Base-by-base conservation (phyloP, 208 protist genomes). In the Polymyxa betae region DNA sequence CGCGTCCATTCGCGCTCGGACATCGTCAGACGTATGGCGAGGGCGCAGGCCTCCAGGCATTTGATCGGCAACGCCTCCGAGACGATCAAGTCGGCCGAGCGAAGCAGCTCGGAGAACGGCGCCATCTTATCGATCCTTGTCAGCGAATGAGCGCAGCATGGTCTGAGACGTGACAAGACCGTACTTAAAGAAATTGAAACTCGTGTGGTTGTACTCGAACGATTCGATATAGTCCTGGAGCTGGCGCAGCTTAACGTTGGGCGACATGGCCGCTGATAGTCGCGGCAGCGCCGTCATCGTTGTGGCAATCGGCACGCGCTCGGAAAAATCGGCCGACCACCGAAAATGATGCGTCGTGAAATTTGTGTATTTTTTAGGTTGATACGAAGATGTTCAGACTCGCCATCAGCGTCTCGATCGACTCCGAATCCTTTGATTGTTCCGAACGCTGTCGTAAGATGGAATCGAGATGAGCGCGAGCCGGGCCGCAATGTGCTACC, bases 131-230 rank as follows among this genome's bases (percentile, higher is more conserved):
- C n/a, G 72, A 82, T 82, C n/a, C 72, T 82, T 16, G 29, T 16
- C 20, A 66, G 54, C 20, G 20, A 66, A 29, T 66, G 54, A 16
- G 29, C 29, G 54, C 20, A 29, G 29, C 16, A 66, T 16, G 54
- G 54, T 66, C 29, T 66, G 54, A 66, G 29, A 66, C 54, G 20
- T 66, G 54, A 29, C 10, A 38, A 5, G 35, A 35, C 5, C 72
- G 5, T 5, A 82, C 72, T 16, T 5, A 43, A 82, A 82, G 72
- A 82, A 82, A 12, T 82, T 35, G 72, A 82, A 82, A 5, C 72
- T n/a, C 16, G 72, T 82, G 72, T 82, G 72, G n/a, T 82, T 82
- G 72, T 82, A 82, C n/a, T 82, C 72, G n/a, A 82, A 43, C 35
- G 16, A 12, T 35, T 82, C 72, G 35, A 82, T 35, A n/a, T 40